Evolutionary conservation across 805 yeast species (phyloP).

Genomic region (Candida jianshihensis): DNA sequence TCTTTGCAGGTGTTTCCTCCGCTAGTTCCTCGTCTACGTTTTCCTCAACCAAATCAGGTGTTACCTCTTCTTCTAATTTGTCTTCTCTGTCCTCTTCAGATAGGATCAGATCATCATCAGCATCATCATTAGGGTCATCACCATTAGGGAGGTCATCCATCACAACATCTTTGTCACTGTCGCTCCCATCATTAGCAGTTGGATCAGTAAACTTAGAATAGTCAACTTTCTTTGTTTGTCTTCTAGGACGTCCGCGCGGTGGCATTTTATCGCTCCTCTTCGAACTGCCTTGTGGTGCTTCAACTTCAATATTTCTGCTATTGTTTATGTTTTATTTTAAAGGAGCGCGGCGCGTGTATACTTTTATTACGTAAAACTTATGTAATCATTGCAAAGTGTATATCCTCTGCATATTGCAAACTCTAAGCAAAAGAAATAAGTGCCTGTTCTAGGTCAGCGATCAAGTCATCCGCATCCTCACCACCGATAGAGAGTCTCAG

Average conservation of each 20-base stretch:
- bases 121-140: slow-evolving; percentile 7
- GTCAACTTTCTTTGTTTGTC: slow-evolving; percentile 6
- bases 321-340: too few relatives aligned
- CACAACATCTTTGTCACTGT: slow-evolving; percentile 1
- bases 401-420: too few relatives aligned
- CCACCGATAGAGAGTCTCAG: slow-evolving; percentile 77
- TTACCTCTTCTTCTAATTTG: slow-evolving; percentile 4
- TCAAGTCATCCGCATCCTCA: slow-evolving; percentile 71
- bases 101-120: slow-evolving; percentile 11
- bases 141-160: slow-evolving; percentile 3
- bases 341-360: too few relatives aligned
- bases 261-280: too few relatives aligned
- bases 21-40: slow-evolving; percentile 5
- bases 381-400: too few relatives aligned
- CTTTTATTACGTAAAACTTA: too few relatives aligned
- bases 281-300: too few relatives aligned
- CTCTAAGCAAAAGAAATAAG: slow-evolving; percentile 20
- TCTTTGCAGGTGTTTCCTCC: too few relatives aligned
- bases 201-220: slow-evolving; percentile 3
- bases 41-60: slow-evolving; percentile 5
- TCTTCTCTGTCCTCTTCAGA: slow-evolving; percentile 8
- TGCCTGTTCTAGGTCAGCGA: slow-evolving; percentile 64
- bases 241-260: slow-evolving; percentile 1
- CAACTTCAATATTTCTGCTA: too few relatives aligned
- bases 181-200: slow-evolving; percentile 4